Evolutionary conservation across 306 rosid species (phyloP).

Genomic region (Sicyos baderoa): DNA sequence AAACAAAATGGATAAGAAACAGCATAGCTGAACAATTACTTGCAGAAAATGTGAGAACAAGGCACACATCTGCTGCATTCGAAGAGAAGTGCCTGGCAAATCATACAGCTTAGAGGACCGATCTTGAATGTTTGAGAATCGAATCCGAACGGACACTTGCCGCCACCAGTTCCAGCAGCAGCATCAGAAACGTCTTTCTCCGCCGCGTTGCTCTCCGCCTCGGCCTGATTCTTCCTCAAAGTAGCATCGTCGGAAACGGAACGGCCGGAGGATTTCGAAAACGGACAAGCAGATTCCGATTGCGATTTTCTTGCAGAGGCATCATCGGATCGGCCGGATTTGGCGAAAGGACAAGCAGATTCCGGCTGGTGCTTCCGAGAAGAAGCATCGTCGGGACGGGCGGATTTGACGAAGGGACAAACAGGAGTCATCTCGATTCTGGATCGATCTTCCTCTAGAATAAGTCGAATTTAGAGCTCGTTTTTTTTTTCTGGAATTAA

Average conservation of each 20-base stretch:
- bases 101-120: slow-evolving; percentile 88
- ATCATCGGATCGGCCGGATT: slow-evolving; percentile 74
- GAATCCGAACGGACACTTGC: slow-evolving; percentile 84
- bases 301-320: slow-evolving; percentile 24
- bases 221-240: too few relatives aligned
- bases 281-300: slow-evolving; percentile 13
- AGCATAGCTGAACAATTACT: slow-evolving; percentile 30
- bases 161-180: too few relatives aligned
- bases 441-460: not conserved
- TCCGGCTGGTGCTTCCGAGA: slow-evolving; percentile 21
- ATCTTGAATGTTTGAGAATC: slow-evolving; percentile 77
- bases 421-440: slow-evolving; percentile 61
- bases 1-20: not conserved
- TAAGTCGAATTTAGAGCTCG: not conserved
- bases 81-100: slow-evolving; percentile 48
- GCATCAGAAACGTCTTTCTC: too few relatives aligned
- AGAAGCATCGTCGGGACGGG: slow-evolving; percentile 60
- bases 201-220: too few relatives aligned
- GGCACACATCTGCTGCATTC: slow-evolving; percentile 63
- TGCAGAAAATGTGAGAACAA: slow-evolving; percentile 72
- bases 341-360: slow-evolving; percentile 77
- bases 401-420: slow-evolving; percentile 84
- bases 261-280: slow-evolving; percentile 2
- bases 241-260: not conserved
- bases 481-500: not conserved